Percentiles rank a stretch among this genome's conserved stretches.
These are phyloP conservation scores for Nemania diffusa DNA, from an alignment of 2,329 filamentous ascomycete genomes.

Conservation along the genomic window DNA sequence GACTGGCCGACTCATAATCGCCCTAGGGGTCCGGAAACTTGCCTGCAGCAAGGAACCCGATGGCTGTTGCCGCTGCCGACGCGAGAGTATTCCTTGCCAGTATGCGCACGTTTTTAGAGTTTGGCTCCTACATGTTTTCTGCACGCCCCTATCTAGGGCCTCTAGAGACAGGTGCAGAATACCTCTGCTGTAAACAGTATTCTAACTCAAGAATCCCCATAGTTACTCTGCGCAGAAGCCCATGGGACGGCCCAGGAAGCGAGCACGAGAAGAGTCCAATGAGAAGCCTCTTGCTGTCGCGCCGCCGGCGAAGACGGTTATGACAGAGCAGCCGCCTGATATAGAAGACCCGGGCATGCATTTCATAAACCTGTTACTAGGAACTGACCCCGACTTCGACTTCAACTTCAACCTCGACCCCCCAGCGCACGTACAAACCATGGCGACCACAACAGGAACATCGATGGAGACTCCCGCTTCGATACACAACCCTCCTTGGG, in stretches of 20 bases:
- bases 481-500: constrained; percentile 14
- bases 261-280: constrained; percentile 51
- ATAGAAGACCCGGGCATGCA: constrained; percentile 45
- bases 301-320: constrained; percentile 40
- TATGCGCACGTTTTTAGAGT: constrained; percentile 10
- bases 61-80: constrained; percentile 68
- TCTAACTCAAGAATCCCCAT: constrained; percentile 6
- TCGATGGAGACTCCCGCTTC: background rate
- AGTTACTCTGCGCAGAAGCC: constrained; percentile 71
- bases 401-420: constrained; percentile 8
- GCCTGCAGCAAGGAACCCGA: constrained; percentile 71
- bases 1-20: constrained; percentile 14
- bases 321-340: constrained; percentile 44
- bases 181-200: background rate
- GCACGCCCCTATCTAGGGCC: background rate
- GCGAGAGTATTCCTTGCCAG: constrained; percentile 66
- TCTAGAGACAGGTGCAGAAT: too few species aligned
- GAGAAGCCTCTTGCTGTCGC: constrained; percentile 26
- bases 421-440: background rate
- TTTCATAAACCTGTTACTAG: constrained; percentile 44
- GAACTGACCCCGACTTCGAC: constrained; percentile 34
- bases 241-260: constrained; percentile 73
- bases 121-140: background rate
- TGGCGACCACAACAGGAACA: background rate
- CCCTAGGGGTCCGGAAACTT: constrained; percentile 68